A percentile compares a stretch with the other conserved stretches of the same genome.
These are phyloP conservation scores for Gossypium sturtianum DNA, from an alignment of 345 rosid species.

Conservation along the genomic window DNA sequence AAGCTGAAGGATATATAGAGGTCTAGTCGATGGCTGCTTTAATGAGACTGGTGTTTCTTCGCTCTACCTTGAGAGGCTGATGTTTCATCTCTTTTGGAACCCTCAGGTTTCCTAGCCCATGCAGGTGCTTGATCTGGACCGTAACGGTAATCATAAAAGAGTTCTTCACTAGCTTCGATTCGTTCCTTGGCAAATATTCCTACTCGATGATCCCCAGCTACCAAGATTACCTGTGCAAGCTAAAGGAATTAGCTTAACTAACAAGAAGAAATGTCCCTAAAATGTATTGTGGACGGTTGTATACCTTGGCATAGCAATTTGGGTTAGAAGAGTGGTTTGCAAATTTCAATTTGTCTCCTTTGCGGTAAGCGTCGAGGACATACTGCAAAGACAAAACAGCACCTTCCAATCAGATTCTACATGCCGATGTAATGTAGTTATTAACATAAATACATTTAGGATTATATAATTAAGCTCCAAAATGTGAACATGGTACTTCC, in stretches of 20 bases:
- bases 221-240: slow-evolving; percentile 78
- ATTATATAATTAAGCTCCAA: background rate
- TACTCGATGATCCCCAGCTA: slow-evolving; percentile 96
- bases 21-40: slow-evolving; percentile 15
- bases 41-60: slow-evolving; percentile 95
- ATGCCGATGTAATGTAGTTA: background rate
- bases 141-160: slow-evolving; percentile 89
- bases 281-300: background rate
- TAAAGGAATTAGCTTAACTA: slow-evolving; percentile 4
- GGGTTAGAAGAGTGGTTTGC: slow-evolving; percentile 96
- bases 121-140: slow-evolving; percentile 97
- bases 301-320: slow-evolving; percentile 95
- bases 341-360: slow-evolving; percentile 96
- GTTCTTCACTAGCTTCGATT: slow-evolving; percentile 91
- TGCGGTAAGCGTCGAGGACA: slow-evolving; percentile 93
- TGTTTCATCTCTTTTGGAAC: slow-evolving; percentile 72
- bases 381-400: slow-evolving; percentile 41
- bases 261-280: slow-evolving; percentile 5
- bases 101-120: slow-evolving; percentile 97
- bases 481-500: background rate
- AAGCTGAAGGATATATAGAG: background rate
- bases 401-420: slow-evolving; percentile 4
- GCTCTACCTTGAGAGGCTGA: slow-evolving; percentile 80
- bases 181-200: slow-evolving; percentile 94
- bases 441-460: background rate